Conservation (phyloP, 2,329 filamentous ascomycete species). For the Colletotrichum limetticola region DNA sequence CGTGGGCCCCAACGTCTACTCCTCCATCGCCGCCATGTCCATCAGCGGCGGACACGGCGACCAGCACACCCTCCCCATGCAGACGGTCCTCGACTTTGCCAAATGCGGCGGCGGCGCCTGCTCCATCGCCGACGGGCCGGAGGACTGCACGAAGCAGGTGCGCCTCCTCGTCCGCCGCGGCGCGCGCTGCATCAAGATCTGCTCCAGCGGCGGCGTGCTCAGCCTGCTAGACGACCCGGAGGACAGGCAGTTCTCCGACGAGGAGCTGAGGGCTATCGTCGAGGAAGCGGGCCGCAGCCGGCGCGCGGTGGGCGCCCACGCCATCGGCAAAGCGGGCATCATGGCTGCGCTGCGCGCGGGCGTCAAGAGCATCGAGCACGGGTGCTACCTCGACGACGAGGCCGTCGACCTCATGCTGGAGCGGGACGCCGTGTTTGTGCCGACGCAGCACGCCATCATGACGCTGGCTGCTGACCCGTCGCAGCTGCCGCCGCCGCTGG, state of each 20-base stretch:
- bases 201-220: constrained; percentile 55
- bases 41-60: constrained; percentile 63
- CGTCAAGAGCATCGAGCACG: constrained; percentile 59
- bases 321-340: constrained; percentile 59
- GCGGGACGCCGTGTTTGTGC: constrained; percentile 54
- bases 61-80: constrained; percentile 49
- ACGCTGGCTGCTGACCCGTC: constrained; percentile 46
- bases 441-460: constrained; percentile 56
- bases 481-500: constrained; percentile 44
- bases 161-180: constrained; percentile 56
- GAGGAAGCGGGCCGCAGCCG: constrained; percentile 52
- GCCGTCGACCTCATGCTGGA: constrained; percentile 54
- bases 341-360: constrained; percentile 55
- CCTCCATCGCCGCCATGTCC: constrained; percentile 53
- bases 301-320: constrained; percentile 54
- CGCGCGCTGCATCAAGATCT: constrained; percentile 60
- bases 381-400: constrained; percentile 58
- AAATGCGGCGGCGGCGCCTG: constrained; percentile 45
- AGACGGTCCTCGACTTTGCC: constrained; percentile 45
- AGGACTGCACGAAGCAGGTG: constrained; percentile 55
- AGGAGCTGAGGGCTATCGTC: constrained; percentile 55
- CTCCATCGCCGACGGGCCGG: constrained; percentile 56
- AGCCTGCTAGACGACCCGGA: constrained; percentile 54
- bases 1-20: constrained; percentile 60
- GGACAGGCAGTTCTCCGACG: constrained; percentile 55